phyloP scores from a whole-genome alignment of 2,329 filamentous ascomycete genomes.

The Colletotrichum aenigma region DNA sequence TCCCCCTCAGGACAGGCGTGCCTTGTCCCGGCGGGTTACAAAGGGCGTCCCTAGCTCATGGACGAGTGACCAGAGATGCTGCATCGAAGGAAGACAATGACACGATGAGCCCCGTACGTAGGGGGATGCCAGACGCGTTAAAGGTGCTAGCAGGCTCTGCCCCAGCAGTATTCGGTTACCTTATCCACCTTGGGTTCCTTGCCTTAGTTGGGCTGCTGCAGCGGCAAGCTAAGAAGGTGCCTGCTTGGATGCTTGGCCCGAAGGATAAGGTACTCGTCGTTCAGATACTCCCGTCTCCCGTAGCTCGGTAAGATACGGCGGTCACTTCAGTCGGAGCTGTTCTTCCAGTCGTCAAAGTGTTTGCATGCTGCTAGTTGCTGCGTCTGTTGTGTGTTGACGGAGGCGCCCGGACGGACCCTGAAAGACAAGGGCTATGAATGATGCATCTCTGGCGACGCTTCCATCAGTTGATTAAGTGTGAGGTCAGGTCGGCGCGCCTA shows the following conservation, averaged over 20 bases:
- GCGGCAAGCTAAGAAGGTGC: not conserved
- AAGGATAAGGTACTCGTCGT: not conserved
- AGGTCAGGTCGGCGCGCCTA: slow-evolving; percentile 3
- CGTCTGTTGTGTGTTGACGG: not conserved
- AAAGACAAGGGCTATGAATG: not conserved
- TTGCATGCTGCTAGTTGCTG: not conserved
- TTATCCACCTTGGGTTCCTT: not conserved
- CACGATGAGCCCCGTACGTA: not conserved
- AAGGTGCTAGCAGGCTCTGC: not conserved
- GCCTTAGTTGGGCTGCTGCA: not conserved
- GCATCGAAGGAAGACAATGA: not conserved
- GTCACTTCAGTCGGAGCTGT: not conserved
- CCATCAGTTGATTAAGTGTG: not conserved
- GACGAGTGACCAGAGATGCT: not conserved
- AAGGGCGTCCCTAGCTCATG: not conserved
- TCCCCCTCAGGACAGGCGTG: not conserved
- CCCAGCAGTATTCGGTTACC: not conserved
- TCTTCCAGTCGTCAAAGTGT: not conserved
- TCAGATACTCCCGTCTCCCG: not conserved
- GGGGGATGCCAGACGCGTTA: not conserved
- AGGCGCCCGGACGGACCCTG: not conserved
- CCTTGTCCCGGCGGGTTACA: not conserved
- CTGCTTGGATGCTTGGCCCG: not conserved
- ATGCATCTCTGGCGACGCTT: not conserved
- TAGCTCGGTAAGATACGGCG: not conserved